Evolutionary conservation across 352 stramenopile genomes (phyloP).

Genomic region (Phytophthora nicotianae): DNA sequence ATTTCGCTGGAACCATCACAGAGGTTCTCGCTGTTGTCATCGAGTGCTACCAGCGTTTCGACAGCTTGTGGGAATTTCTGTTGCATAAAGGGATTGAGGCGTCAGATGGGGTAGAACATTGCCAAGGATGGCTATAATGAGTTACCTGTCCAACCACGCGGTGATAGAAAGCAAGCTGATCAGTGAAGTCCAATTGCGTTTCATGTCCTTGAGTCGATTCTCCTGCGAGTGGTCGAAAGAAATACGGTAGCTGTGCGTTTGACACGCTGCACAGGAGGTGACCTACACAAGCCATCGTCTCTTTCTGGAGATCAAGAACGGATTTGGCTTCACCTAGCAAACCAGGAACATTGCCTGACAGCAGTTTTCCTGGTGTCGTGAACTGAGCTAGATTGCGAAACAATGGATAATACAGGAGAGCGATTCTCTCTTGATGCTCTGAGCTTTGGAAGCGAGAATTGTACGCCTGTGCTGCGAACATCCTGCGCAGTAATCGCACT

Average conservation of each 20-base stretch:
- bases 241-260: slow-evolving; percentile 40
- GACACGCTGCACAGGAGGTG: slow-evolving; percentile 72
- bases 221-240: slow-evolving; percentile 41
- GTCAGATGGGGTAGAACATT: neutral
- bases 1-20: neutral
- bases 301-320: slow-evolving; percentile 50
- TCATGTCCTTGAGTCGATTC: neutral
- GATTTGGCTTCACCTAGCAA: slow-evolving; percentile 10
- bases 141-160: slow-evolving; percentile 49
- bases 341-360: slow-evolving; percentile 12
- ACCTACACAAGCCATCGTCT: slow-evolving; percentile 64
- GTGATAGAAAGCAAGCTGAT: slow-evolving; percentile 54
- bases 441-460: slow-evolving; percentile 48
- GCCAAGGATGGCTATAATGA: neutral
- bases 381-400: slow-evolving; percentile 53
- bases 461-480: slow-evolving; percentile 69
- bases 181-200: slow-evolving; percentile 41
- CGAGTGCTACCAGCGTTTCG: neutral
- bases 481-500: slow-evolving; percentile 55
- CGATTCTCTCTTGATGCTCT: slow-evolving; percentile 63
- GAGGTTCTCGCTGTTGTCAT: slow-evolving; percentile 5
- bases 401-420: slow-evolving; percentile 65
- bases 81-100: neutral
- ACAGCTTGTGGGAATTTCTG: neutral
- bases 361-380: slow-evolving; percentile 52